Evolutionary conservation across 306 rosid genomes (phyloP), one percentile per base, ranked within the genome.

Genomic region (Dicorynia guianensis): DNA sequence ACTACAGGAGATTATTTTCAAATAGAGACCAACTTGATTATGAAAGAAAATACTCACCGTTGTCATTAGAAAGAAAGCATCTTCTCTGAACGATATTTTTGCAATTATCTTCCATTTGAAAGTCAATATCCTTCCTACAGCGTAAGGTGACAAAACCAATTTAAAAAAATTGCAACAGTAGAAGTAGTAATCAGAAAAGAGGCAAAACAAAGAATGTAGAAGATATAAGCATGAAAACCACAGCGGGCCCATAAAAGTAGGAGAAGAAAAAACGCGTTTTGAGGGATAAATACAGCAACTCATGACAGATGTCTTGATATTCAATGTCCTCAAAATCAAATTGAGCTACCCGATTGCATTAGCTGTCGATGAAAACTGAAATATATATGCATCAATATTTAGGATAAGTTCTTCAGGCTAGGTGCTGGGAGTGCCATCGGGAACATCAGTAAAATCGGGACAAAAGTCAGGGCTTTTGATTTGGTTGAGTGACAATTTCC

Each of bases 1-100:
- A 19, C 30, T 17, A 30, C 52, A 33, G 49, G 13, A 48, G 10
- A 4, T 8, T 48, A 30, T 35, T 35, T 34, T 67, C 14, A 67
- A 30, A 13, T 1, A 33, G 58, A 11, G 58, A 48, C 7, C 7
- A 6, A 33, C 33, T 43, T 30, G 72, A 67, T 33, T 7, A 48
- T 5, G 52, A 55, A 25, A 75, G 61, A 80, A 40, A 15, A 62
- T 61, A 35, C 14, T 55, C 59, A 88, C 98, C 98, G 8, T 82
- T 88, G 65, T 92, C 89, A 71, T 94, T 97, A 7, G 98, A 78
- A 10, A 91, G 86, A 46, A 87, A 75, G 85, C 83, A 87, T 84
- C 96, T 85, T 67, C 98, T 97, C 85, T 87, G 97, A 71, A 94
- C 95, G 14, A 97, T 94, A 84, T 58, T 90, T 69, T 82, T 84